Evolutionary conservation across 345 rosid genomes (phyloP), one percentile per base, ranked within the genome.

Genomic region (Nasturtium officinale): DNA sequence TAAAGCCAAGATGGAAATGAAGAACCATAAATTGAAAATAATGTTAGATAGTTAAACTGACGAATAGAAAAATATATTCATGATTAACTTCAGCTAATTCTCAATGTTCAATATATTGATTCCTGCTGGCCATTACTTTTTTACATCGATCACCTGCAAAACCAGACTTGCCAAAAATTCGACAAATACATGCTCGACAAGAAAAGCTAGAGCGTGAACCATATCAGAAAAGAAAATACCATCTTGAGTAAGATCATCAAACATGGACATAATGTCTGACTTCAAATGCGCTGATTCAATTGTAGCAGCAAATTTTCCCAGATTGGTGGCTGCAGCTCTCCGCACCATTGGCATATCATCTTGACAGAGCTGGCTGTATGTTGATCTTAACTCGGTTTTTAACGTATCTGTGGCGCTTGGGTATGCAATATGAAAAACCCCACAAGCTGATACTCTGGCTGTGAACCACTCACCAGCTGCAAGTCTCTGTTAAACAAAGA

Each of bases 291-390:
- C 77, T 67, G 86, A 74, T 54, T 94, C 97, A 65, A 94, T 87
- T 13, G 98, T 91, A 9, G 96, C 96, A 80, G 98, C 97, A 87
- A 89, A 91, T 76, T 85, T 94, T 60, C 96, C 97, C 45, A 94
- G 84, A 76, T 91, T 94, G 12, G 95, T 79, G 26, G 96, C 97
- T 35, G 98, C 98, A 58, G 98, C 90, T 82, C 92, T 94, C 60
- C 98, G 86, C 75, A 94, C 98, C 97, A 88, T 94, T 25, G 97
- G 98, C 98, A 91, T 91, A 79, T 90, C 98, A 84, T 94, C 98
- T 84, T 91, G 95, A 79, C 98, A 94, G 33, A 94, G 81, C 73
- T 91, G 97, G 47, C 80, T 79, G 72, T 87, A 94, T 69, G 82
- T 58, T 9, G 88, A 72, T 61, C 98, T 78, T 54, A 91, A 74